phyloP scores from a whole-genome alignment of 345 rosid genomes.

The Punica granatum region DNA sequence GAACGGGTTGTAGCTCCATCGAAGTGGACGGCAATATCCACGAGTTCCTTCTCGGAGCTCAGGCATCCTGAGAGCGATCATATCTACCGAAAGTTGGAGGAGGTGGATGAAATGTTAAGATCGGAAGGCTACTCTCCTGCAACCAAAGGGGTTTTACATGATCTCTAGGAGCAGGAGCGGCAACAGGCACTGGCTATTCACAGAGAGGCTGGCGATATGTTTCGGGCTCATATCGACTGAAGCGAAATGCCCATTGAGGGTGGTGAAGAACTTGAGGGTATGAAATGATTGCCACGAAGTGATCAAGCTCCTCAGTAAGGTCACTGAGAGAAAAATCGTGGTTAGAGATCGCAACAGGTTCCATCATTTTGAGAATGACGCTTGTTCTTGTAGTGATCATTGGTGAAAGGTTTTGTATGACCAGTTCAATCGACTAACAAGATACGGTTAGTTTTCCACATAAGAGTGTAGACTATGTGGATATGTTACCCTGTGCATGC shows the following conservation, averaged over 20 bases:
- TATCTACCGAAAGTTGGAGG: constrained; percentile 48
- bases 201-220: constrained; percentile 10
- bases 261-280: constrained; percentile 10
- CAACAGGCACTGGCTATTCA: constrained; percentile 13
- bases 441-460: not conserved
- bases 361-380: constrained; percentile 16
- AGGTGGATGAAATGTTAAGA: constrained; percentile 30
- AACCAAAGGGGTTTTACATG: constrained; percentile 26
- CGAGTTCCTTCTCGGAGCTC: constrained; percentile 45
- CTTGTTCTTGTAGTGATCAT: constrained; percentile 12
- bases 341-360: constrained; percentile 12
- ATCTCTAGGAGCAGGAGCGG: constrained; percentile 31
- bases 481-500: too few relatives aligned
- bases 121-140: constrained; percentile 30
- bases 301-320: constrained; percentile 12
- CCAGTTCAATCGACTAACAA: not conserved
- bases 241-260: constrained; percentile 3
- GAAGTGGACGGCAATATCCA: constrained; percentile 49
- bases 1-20: constrained; percentile 63
- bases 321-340: constrained; percentile 12
- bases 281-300: constrained; percentile 11
- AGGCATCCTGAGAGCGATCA: constrained; percentile 40
- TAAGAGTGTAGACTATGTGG: too few relatives aligned
- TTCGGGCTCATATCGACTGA: constrained; percentile 10
- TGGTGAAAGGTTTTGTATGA: constrained; percentile 1